Conservation (phyloP, 345 rosid genomes). For the Salix viminalis region DNA sequence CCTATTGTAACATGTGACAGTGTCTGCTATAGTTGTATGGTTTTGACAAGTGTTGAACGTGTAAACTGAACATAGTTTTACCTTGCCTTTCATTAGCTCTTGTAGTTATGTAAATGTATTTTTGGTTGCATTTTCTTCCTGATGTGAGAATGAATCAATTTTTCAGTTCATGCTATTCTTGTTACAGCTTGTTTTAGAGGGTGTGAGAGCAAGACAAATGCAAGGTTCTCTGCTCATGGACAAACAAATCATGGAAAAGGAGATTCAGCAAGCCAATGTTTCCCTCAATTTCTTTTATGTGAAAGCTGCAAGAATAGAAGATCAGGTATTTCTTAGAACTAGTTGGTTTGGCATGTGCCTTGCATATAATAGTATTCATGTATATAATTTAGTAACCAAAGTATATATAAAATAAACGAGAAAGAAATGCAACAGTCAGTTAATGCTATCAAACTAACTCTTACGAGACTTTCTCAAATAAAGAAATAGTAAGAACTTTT, state of each 20-base stretch:
- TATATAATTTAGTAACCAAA: too few species aligned
- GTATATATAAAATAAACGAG: too few species aligned
- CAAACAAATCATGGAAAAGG: constrained; percentile 55
- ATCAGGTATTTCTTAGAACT: constrained; percentile 53
- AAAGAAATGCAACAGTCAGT: too few species aligned
- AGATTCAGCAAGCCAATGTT: constrained; percentile 65
- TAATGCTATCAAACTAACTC: too few species aligned
- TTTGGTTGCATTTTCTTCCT: background rate
- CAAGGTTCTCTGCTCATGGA: constrained; percentile 59
- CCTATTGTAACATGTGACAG: background rate
- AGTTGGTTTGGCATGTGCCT: background rate
- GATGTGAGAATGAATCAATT: background rate
- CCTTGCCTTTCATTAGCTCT: background rate
- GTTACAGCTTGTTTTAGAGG: constrained; percentile 82
- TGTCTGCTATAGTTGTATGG: background rate
- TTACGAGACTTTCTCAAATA: too few species aligned
- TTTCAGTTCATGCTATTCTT: constrained; percentile 9
- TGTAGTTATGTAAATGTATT: background rate
- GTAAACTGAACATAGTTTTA: background rate
- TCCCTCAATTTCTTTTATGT: constrained; percentile 59
- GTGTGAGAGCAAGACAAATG: constrained; percentile 67
- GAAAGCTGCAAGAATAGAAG: constrained; percentile 70
- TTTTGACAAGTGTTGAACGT: background rate
- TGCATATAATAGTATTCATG: too few species aligned
- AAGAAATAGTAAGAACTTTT: too few species aligned